A percentile compares a stretch with the other conserved stretches of the same genome.
These are phyloP conservation scores for Malassezia restricta DNA, from an alignment of 1,284 basidiomycete species.

Conservation along the genomic window DNA sequence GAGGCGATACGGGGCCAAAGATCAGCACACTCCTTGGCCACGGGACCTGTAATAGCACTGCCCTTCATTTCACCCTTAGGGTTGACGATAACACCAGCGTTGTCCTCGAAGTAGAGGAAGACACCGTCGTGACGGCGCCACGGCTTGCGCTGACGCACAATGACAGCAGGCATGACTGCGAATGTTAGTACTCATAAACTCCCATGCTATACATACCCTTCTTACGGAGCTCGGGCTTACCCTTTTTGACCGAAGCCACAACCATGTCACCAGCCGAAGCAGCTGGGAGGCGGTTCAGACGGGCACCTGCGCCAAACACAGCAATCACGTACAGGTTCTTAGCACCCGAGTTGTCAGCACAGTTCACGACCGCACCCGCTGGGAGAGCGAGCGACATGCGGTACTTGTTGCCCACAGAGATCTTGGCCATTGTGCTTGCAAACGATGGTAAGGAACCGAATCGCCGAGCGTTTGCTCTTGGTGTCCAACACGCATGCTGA, in stretches of 20 bases:
- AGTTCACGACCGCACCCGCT: constrained; percentile 96
- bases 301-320: constrained; percentile 84
- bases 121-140: constrained; percentile 97
- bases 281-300: constrained; percentile 92
- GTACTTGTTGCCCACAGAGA: constrained; percentile 78
- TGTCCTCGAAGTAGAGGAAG: constrained; percentile 90
- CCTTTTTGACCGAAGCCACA: constrained; percentile 98
- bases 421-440: constrained; percentile 38
- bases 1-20: constrained; percentile 96
- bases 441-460: constrained; percentile 2
- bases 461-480: neutral
- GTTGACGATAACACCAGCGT: constrained; percentile 53
- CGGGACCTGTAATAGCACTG: constrained; percentile 79
- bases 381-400: constrained; percentile 67
- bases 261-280: constrained; percentile 98
- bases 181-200: neutral
- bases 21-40: constrained; percentile 95
- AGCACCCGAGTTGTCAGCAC: constrained; percentile 98
- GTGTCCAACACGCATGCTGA: neutral
- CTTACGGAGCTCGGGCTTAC: constrained; percentile 98
- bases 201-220: constrained; percentile 62
- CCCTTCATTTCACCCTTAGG: constrained; percentile 99
- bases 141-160: constrained; percentile 94
- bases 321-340: constrained; percentile 88
- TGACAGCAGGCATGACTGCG: constrained; percentile 87